Evolutionary conservation across 257 asterid species (phyloP), one percentile per base, ranked within the genome.

Genomic region (Cynanchum wilfordii): DNA sequence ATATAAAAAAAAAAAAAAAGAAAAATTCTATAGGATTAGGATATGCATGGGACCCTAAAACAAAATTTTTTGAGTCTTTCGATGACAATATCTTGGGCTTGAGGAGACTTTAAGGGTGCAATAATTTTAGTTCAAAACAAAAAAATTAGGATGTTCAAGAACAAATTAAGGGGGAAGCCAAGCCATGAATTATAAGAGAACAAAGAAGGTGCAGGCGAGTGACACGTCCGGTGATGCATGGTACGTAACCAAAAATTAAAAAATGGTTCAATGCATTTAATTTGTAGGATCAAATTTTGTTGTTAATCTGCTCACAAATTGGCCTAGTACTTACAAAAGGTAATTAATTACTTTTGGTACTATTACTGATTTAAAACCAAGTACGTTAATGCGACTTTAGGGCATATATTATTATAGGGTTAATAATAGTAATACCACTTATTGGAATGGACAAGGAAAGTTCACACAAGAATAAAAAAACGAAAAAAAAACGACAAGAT

Each of bases 61-160:
- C 2, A 4, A 3, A 36, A 1, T 36, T 36, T 12, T 29, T 54
- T 20, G 70, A 20, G 45, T 62, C 64, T 49, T 22, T 73, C n/a
- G n/a, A n/a, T 64, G 44, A 25, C 54, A 38, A 72, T 17, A 2
- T 20, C 74, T 60, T 54, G 49, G 38, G 68, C 47, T 29, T 33
- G 68, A 2, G 66, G 40, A 70, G 24, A 12, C 40, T 36, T 70
- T 71, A 54, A 71, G 75, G 25, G 8, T 29, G 27, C 75, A 73
- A 71, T 71, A 16, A 57, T 57, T 71, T 71, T 57, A 22, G 11
- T 33, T 42, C 75, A 22, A 38, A 36, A 69, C 19, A 24, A 71
- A 57, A 33, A 56, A 42, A 64, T 29, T 19, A 19, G 25, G 44
- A 7, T 60, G 44, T 9, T 42, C 47, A 8, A 42, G 47, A 42